Evolutionary conservation across 1,139 yeast genomes (phyloP).

Genomic region (Nakaseomyces glabratus): DNA sequence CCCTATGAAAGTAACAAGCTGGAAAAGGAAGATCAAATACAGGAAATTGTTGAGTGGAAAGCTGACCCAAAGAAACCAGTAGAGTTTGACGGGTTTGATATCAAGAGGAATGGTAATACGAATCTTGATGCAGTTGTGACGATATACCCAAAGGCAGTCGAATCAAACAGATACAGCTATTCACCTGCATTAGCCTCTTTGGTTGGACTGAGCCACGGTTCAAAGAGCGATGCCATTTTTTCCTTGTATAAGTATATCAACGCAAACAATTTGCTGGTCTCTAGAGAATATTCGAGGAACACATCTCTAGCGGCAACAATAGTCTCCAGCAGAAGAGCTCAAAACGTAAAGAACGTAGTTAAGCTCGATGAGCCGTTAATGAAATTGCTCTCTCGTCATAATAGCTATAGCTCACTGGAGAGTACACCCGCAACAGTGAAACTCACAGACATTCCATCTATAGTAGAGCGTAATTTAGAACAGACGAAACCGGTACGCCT

Average conservation of each 20-base stretch:
- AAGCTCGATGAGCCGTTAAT: conserved; percentile 1
- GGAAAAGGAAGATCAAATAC: conserved; percentile 4
- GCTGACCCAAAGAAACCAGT: conserved; percentile 38
- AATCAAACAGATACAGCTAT: conserved; percentile 31
- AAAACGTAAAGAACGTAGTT: not conserved
- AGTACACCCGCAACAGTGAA: conserved; percentile 17
- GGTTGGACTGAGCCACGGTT: conserved; percentile 59
- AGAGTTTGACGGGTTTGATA: conserved; percentile 74
- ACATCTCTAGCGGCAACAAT: conserved; percentile 1
- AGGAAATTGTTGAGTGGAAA: conserved; percentile 50
- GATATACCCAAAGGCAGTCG: conserved; percentile 50
- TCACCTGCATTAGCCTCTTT: conserved; percentile 54
- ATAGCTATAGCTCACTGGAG: not conserved
- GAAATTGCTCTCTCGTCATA: not conserved
- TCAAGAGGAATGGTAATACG: conserved; percentile 58
- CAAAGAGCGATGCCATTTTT: conserved; percentile 73
- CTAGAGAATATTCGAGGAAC: conserved; percentile 2
- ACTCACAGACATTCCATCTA: conserved; percentile 5
- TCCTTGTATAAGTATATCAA: conserved; percentile 66
- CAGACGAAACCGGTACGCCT: conserved; percentile 69
- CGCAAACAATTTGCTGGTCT: conserved; percentile 3
- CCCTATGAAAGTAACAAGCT: not conserved
- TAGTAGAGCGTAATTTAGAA: conserved; percentile 39
- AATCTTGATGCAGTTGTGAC: conserved; percentile 60
- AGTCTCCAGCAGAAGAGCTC: not conserved